Base-by-base conservation (phyloP, 331 rosid genomes). In the Cydonia oblonga region DNA sequence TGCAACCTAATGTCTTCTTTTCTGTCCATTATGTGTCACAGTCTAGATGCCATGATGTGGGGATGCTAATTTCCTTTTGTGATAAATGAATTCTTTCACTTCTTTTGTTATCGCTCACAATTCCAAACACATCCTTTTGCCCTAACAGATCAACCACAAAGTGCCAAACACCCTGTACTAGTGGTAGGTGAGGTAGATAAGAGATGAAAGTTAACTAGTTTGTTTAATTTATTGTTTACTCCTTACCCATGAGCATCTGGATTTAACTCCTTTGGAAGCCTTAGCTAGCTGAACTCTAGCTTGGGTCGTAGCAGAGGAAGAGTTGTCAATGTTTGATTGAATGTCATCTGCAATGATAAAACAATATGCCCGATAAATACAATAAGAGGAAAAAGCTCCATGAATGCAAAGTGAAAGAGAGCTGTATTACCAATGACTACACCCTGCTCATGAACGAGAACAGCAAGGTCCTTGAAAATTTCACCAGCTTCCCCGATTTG, bases 391-490 rank as follows among this genome's bases (percentile, higher is more conserved):
- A 51, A 70, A 65, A 33, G 30, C 20, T 53, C 62, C 4, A 5
- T 19, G 32, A 44, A 78, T 54, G 20, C 70, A 69, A 75, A 64
- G 53, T 16, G 73, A 30, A n/a, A 70, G 72, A 61, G 57, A 67
- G 57, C 77, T 32, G 64, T n/a, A 57, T 76, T 88, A 88, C 96
- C 96, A 67, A 88, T 88, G 77, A 86, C 89, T 5, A 82, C 84
- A 23, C 95, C 92, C 72, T 90, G 96, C 67, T 88, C 92, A 71
- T 90, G 90, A 84, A 90, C 89, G 40, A 90, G 87, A 78, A 90
- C 95, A 59, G 96, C 96, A 62, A 90, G 90, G 82, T 90, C 96
- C 83, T 76, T 88, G 81, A 90, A 90, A 54, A 90, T 88, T 78
- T 88, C 95, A 74, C 77, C 84, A 67, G 84, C 92, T 73, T 88